Percentiles rank a stretch among this genome's conserved stretches.
Conservation (phyloP, 2,329 filamentous ascomycete species). For the Fusarium nisikadoi region DNA sequence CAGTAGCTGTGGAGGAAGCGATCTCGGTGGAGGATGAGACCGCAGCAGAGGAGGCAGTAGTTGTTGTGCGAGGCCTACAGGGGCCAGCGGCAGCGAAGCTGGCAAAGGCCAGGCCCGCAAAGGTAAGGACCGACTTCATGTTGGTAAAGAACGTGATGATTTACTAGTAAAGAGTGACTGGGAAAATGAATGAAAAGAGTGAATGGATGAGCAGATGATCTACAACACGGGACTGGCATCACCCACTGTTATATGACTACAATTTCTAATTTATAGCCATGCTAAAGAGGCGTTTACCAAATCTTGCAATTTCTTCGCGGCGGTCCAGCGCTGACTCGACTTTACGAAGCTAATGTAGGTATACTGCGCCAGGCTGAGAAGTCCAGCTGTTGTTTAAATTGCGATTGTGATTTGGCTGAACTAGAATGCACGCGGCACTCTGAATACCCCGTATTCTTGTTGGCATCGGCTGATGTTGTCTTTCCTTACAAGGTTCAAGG, state of each 20-base stretch:
- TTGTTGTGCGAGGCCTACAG: neutral
- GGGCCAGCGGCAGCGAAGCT: neutral
- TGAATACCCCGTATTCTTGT: neutral
- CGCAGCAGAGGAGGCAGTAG: neutral
- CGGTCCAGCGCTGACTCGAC: neutral
- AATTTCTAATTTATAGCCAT: neutral
- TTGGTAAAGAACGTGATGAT: neutral
- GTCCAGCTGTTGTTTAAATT: neutral
- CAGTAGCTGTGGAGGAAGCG: neutral
- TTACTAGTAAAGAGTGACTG: slow-evolving; percentile 2
- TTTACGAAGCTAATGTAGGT: neutral
- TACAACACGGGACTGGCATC: neutral
- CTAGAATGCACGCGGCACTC: neutral
- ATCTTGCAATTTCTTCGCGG: neutral
- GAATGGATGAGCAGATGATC: neutral
- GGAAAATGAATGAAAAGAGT: neutral
- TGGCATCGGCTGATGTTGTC: neutral
- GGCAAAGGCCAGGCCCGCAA: slow-evolving; percentile 2
- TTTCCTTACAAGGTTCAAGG: neutral
- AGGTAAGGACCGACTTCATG: slow-evolving; percentile 1
- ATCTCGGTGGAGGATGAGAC: neutral
- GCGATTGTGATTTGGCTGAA: neutral
- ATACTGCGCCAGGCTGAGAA: neutral
- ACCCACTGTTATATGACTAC: neutral
- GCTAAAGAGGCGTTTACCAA: neutral